phyloP scores from a whole-genome alignment of 169 alveolate genomes.

The Cryptosporidium viatorum region DNA sequence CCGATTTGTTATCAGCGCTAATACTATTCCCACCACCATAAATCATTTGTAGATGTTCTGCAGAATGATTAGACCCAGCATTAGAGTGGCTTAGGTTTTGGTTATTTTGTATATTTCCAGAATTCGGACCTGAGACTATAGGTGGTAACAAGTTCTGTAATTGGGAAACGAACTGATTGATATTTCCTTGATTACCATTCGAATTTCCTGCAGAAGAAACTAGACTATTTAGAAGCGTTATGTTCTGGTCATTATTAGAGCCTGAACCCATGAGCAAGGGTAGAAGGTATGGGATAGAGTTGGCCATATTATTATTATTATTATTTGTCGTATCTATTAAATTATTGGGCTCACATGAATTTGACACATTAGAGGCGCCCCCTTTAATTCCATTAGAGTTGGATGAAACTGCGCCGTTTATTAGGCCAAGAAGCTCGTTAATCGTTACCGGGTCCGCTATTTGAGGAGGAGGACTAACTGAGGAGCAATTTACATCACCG shows the following conservation, averaged over 20 bases:
- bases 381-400: conserved; percentile 62
- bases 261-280: conserved; percentile 72
- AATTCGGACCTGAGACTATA: conserved; percentile 34
- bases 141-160: conserved; percentile 68
- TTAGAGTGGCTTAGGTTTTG: conserved; percentile 40
- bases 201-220: conserved; percentile 61
- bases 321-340: conserved; percentile 23
- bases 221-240: conserved; percentile 67
- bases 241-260: conserved; percentile 60
- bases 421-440: conserved; percentile 70
- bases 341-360: conserved; percentile 25
- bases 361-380: conserved; percentile 20
- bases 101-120: conserved; percentile 32
- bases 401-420: conserved; percentile 71
- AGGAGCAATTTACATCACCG: conserved; percentile 33
- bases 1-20: conserved; percentile 71
- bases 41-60: conserved; percentile 69
- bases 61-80: conserved; percentile 50
- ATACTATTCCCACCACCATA: conserved; percentile 63
- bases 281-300: conserved; percentile 53
- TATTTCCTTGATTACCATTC: conserved; percentile 32
- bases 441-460: conserved; percentile 75
- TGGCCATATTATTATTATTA: conserved; percentile 11
- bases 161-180: conserved; percentile 64
- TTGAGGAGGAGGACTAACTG: conserved; percentile 63